Conservation (phyloP, 495 filamentous ascomycete species). For the Ramalina intermedia region DNA sequence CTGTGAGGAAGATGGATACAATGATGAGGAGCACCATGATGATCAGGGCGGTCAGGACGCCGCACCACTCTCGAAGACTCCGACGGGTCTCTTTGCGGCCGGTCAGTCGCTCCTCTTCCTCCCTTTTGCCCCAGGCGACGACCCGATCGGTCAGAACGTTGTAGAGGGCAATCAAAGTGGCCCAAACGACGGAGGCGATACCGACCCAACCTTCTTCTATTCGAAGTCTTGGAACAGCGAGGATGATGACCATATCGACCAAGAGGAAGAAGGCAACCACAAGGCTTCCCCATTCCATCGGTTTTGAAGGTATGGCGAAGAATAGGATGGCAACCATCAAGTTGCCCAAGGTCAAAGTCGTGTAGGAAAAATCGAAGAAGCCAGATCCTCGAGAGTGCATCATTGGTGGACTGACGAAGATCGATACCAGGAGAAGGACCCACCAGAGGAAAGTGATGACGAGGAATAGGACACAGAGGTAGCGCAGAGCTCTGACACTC, state of each 20-base stretch:
- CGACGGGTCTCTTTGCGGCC: conserved; percentile 78
- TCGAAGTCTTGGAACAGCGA: conserved; percentile 54
- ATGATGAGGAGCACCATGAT: conserved; percentile 49
- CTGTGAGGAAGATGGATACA: conserved; percentile 57
- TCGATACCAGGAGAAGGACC: conserved; percentile 68
- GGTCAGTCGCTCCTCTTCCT: conserved; percentile 86
- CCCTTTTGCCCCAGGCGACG: conserved; percentile 77
- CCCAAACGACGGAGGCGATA: conserved; percentile 71
- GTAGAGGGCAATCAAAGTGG: conserved; percentile 46
- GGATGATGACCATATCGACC: conserved; percentile 62
- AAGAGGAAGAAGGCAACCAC: conserved; percentile 59
- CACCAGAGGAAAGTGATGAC: conserved; percentile 76
- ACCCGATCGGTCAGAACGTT: conserved; percentile 48
- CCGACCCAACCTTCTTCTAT: conserved; percentile 84
- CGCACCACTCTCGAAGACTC: conserved; percentile 67
- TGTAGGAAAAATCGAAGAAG: conserved; percentile 75
- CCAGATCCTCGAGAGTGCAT: conserved; percentile 77
- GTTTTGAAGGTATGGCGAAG: conserved; percentile 67
- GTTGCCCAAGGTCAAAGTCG: conserved; percentile 56
- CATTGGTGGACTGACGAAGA: conserved; percentile 76
- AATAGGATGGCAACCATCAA: conserved; percentile 68
- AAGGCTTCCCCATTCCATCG: conserved; percentile 53
- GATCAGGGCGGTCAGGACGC: conserved; percentile 62
- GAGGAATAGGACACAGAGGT: conserved; percentile 57
- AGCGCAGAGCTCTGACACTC: conserved; percentile 65